Evolutionary conservation across 495 filamentous ascomycete species (phyloP).

Genomic region (Chaetomidium leptoderma): DNA sequence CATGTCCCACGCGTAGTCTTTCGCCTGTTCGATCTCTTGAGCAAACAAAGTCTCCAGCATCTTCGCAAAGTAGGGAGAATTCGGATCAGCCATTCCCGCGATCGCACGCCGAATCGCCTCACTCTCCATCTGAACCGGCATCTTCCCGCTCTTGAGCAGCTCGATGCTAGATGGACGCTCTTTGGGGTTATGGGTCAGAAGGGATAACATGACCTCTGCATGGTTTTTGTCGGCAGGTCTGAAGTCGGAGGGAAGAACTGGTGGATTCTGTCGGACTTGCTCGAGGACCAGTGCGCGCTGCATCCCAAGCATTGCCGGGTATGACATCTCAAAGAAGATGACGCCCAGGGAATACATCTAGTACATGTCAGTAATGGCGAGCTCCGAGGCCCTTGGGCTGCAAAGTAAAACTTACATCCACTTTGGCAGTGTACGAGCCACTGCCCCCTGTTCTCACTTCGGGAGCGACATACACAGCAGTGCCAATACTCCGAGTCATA

Average conservation of each 20-base stretch:
- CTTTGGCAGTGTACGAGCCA: conserved; percentile 84
- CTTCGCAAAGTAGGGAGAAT: conserved; percentile 83
- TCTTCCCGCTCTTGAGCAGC: conserved; percentile 77
- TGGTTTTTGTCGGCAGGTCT: conserved; percentile 66
- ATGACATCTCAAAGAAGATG: conserved; percentile 98
- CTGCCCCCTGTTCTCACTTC: conserved; percentile 71
- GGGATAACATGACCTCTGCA: conserved; percentile 68
- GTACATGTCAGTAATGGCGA: conserved; percentile 13
- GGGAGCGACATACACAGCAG: conserved; percentile 88
- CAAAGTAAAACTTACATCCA: conserved; percentile 61
- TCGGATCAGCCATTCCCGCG: conserved; percentile 71
- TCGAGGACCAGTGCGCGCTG: conserved; percentile 75
- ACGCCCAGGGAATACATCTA: conserved; percentile 95
- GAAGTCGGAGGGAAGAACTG: conserved; percentile 69
- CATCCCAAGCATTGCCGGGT: conserved; percentile 77
- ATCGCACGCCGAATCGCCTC: conserved; percentile 81
- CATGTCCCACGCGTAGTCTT: conserved; percentile 86
- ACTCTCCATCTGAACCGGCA: conserved; percentile 87
- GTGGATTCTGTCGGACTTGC: conserved; percentile 62
- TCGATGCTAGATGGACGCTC: conserved; percentile 82
- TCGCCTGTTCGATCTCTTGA: conserved; percentile 62
- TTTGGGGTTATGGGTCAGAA: conserved; percentile 75
- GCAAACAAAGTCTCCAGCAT: conserved; percentile 82
- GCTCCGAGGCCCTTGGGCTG: no score
- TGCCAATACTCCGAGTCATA: conserved; percentile 85